These are phyloP conservation scores for Steccherinum ochraceum DNA, from an alignment of 768 basidiomycete species.

Conservation along the genomic window DNA sequence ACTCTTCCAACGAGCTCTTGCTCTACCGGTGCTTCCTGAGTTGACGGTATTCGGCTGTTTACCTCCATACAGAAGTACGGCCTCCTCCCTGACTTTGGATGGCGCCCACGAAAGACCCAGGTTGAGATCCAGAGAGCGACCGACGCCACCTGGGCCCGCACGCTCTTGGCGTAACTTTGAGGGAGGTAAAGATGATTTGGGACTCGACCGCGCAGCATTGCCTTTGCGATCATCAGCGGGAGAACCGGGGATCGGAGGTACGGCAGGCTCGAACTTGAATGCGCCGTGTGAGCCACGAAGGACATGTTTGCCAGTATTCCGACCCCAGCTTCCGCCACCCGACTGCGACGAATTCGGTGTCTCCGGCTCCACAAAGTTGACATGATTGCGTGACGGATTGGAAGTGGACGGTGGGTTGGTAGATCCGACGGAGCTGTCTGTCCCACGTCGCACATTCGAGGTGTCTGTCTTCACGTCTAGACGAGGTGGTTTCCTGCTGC, in stretches of 20 bases:
- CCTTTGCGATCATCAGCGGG: slow-evolving; percentile 18
- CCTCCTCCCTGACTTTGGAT: slow-evolving; percentile 56
- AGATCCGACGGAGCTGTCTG: slow-evolving; percentile 3
- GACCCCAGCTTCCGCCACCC: slow-evolving; percentile 48
- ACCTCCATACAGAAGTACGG: slow-evolving; percentile 35
- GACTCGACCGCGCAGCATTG: background rate
- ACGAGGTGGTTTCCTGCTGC: background rate
- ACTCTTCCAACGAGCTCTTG: slow-evolving; percentile 17
- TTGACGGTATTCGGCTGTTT: slow-evolving; percentile 5
- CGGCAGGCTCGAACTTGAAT: slow-evolving; percentile 66
- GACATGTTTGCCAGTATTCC: slow-evolving; percentile 37
- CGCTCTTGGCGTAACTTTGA: slow-evolving; percentile 13
- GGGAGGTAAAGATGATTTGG: slow-evolving; percentile 7
- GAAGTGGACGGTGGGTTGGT: background rate
- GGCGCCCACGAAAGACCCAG: slow-evolving; percentile 72
- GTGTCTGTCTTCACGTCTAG: background rate
- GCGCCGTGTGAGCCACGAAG: slow-evolving; percentile 44
- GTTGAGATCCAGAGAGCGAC: slow-evolving; percentile 66
- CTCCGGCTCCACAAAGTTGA: slow-evolving; percentile 10
- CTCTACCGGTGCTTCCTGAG: slow-evolving; percentile 9
- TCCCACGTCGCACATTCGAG: slow-evolving; percentile 8
- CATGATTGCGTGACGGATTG: slow-evolving; percentile 1
- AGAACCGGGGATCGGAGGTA: slow-evolving; percentile 36
- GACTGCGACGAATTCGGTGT: slow-evolving; percentile 18
- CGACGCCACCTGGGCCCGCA: slow-evolving; percentile 33